Base-by-base conservation (phyloP, 768 basidiomycete species). In the Tricholoma bakamatsutake region DNA sequence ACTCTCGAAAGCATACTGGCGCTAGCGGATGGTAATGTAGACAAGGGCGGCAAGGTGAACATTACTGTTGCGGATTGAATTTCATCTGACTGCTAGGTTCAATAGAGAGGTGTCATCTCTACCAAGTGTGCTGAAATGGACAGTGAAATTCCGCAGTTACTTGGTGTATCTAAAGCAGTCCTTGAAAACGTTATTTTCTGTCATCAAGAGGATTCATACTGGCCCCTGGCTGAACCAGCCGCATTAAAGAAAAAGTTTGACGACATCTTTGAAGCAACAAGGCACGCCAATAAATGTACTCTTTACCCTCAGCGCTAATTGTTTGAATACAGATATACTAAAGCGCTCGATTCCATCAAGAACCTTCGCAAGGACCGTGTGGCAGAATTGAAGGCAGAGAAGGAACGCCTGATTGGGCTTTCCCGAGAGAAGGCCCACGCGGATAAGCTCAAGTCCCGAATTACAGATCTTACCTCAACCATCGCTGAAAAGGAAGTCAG, bases 171-270 rank as follows among this genome's bases (percentile, higher is more conserved):
- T 11, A 97, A 95, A 69, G 88, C 95, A n/a, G 95, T 99, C 34
- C 84, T 98, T 21, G 96, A 98, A 64, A 98, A 98, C 66, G 97
- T 99, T 64, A 98, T 99, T 49, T 99, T 99, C 65, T 99, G 97
- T 70, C 97, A 99, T 69, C 97, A 99, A 71, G 97, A 99, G 65
- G 97, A 99, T 52, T 95, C 93, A 0, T 98, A 92, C 64, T 99
- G 97, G 97, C 97, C 97, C 0, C 78, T 99, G 21, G 80, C 94
- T 0, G 97, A 98, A 62, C 90, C 96, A 2, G 75, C 90, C 10
- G 80, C 84, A 0, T 72, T 99, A 35, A 99, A 99, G 79, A 98
- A 98, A 80, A 98, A 98, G 68, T 99, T 99, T 58, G 97, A 99
- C 64, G 97, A 99, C 64, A 99, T 99, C 55, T 98, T 99, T 64